These are phyloP conservation scores for Pseudogymnoascus sp. DNA, from an alignment of 2,329 filamentous ascomycete species.

Conservation along the genomic window DNA sequence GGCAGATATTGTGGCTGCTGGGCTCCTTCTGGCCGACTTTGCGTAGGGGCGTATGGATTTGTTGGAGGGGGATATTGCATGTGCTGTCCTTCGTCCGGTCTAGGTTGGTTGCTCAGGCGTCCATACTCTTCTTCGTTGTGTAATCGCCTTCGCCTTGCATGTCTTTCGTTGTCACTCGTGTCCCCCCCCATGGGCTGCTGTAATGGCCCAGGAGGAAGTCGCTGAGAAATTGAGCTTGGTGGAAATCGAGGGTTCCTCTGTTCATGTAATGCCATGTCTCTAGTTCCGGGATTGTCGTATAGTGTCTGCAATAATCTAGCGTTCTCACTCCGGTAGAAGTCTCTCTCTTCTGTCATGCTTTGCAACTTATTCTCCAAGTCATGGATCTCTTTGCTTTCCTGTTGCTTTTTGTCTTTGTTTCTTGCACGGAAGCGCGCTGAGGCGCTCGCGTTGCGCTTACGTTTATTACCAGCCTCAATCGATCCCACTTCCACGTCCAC, in stretches of 20 bases:
- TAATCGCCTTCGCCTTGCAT: background rate
- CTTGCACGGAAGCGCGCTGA: constrained; percentile 75
- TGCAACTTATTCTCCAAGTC: constrained; percentile 47
- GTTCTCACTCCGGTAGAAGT: constrained; percentile 66
- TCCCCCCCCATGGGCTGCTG: background rate
- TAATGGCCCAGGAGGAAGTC: background rate
- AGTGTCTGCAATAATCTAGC: constrained; percentile 39
- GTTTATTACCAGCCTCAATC: constrained; percentile 74
- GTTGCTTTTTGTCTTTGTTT: constrained; percentile 73
- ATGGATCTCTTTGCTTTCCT: constrained; percentile 60
- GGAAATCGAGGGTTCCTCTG: background rate
- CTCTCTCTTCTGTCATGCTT: constrained; percentile 52
- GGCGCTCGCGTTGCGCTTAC: constrained; percentile 75
- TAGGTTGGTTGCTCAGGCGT: background rate
- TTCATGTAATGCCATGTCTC: background rate
- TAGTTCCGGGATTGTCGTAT: background rate
- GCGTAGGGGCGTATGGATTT: background rate
- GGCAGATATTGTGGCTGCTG: background rate
- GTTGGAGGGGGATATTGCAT: background rate
- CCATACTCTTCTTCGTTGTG: background rate
- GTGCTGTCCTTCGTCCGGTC: background rate
- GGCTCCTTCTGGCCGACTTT: background rate
- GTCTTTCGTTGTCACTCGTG: background rate
- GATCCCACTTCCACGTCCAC: constrained; percentile 78
- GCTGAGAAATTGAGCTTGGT: background rate